Percentiles rank a stretch among this genome's conserved stretches.
Conservation (phyloP, 2,329 filamentous ascomycete species). For the Madurella mycetomatis region DNA sequence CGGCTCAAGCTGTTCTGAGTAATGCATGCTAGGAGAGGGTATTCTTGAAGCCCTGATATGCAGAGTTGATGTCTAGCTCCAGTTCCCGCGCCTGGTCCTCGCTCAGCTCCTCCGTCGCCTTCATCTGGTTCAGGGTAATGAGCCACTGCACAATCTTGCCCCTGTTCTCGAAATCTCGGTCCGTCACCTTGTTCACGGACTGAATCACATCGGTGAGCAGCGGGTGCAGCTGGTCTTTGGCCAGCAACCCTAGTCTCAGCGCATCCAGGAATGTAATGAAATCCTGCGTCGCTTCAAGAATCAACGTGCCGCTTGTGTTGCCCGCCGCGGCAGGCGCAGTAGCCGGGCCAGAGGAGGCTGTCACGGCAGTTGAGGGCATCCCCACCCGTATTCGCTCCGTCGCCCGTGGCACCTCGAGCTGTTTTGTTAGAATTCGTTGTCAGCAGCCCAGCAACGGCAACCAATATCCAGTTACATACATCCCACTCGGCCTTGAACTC, state of each 20-base stretch:
- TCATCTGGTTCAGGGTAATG: conserved; percentile 96
- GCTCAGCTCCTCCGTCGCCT: conserved; percentile 82
- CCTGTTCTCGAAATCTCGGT: conserved; percentile 88
- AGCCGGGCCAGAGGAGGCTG: conserved; percentile 44
- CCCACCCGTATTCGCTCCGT: conserved; percentile 90
- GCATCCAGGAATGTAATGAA: conserved; percentile 98
- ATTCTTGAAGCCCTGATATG: conserved; percentile 89
- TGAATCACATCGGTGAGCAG: conserved; percentile 94
- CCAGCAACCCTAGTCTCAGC: conserved; percentile 82
- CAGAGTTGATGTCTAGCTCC: conserved; percentile 88
- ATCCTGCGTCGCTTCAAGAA: conserved; percentile 89
- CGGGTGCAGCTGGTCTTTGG: conserved; percentile 95
- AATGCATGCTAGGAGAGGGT: conserved; percentile 52
- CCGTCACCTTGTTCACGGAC: conserved; percentile 93
- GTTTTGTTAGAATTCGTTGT: conserved; percentile 7
- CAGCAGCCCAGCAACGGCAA: background rate
- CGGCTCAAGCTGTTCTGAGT: background rate
- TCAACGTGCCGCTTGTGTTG: conserved; percentile 59
- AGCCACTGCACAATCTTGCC: conserved; percentile 99
- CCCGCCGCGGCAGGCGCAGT: conserved; percentile 41
- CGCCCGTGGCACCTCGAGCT: conserved; percentile 92
- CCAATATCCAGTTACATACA: conserved; percentile 51
- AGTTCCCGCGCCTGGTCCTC: conserved; percentile 85
- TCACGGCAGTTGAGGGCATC: conserved; percentile 77
- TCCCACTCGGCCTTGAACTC: conserved; percentile 90